Percentiles rank a stretch among this genome's conserved stretches.
phyloP scores from a whole-genome alignment of 208 protist genomes.

The Trichomonas vaginalis region DNA sequence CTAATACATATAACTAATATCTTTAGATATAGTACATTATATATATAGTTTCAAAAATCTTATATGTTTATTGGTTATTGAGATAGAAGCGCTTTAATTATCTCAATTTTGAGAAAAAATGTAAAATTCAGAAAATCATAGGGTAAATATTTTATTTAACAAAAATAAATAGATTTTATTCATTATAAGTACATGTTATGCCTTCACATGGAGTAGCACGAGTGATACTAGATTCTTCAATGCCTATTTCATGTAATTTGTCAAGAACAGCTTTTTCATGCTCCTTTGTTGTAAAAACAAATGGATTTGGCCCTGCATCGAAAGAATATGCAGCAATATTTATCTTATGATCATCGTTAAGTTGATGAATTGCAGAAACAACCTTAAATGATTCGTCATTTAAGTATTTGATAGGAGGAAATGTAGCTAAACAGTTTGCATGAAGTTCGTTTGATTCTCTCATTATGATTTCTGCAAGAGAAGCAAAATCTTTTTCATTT shows the following conservation, averaged over 20 bases:
- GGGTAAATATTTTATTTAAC: too few species aligned
- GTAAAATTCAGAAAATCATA: too few species aligned
- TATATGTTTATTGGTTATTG: too few species aligned
- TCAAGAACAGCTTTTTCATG: background rate
- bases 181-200: background rate
- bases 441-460: slow-evolving; percentile 89
- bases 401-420: slow-evolving; percentile 88
- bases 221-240: background rate
- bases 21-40: too few species aligned
- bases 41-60: too few species aligned
- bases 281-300: slow-evolving; percentile 59
- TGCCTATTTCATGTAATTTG: background rate
- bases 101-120: too few species aligned
- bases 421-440: slow-evolving; percentile 79
- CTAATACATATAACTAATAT: too few species aligned
- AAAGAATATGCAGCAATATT: slow-evolving; percentile 85
- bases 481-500: slow-evolving; percentile 63
- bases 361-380: slow-evolving; percentile 67
- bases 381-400: slow-evolving; percentile 82
- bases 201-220: background rate
- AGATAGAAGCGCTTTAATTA: too few species aligned
- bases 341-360: slow-evolving; percentile 48
- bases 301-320: slow-evolving; percentile 94
- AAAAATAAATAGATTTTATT: too few species aligned
- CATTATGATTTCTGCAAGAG: slow-evolving; percentile 68